Evolutionary conservation across 2,329 filamentous ascomycete species (phyloP).

Genomic region (Rosellinia necatrix): DNA sequence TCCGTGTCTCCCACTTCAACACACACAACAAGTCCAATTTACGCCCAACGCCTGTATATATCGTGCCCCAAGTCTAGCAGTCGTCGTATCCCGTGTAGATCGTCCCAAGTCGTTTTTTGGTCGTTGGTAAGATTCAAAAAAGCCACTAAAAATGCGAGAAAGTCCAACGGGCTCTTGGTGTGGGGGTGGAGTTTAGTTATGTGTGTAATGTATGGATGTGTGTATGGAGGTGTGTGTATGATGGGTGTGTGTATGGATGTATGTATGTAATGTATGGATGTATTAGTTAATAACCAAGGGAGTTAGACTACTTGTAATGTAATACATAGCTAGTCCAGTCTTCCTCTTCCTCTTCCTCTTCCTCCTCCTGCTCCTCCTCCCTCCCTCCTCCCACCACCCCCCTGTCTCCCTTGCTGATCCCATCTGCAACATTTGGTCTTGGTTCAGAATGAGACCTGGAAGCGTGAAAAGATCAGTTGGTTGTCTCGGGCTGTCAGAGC

Average conservation of each 20-base stretch:
- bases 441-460: conserved; percentile 19
- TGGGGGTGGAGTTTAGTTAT: conserved; percentile 28
- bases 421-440: not conserved
- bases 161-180: conserved; percentile 5
- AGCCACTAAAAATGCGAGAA: conserved; percentile 1
- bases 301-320: too few relatives aligned
- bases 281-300: too few relatives aligned
- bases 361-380: not conserved
- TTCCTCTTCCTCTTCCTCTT: too few relatives aligned
- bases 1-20: not conserved
- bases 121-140: conserved; percentile 2
- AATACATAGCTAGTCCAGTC: too few relatives aligned
- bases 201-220: too few relatives aligned
- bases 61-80: not conserved
- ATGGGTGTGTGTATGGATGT: too few relatives aligned
- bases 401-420: conserved; percentile 17
- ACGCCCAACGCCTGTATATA: not conserved
- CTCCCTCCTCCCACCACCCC: not conserved
- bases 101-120: not conserved
- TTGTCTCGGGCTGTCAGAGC: not conserved
- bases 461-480: not conserved
- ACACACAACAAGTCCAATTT: not conserved
- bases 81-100: too few relatives aligned
- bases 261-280: too few relatives aligned
- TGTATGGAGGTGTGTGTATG: too few relatives aligned